Percentiles rank a stretch among this genome's conserved stretches.
These are phyloP conservation scores for Mangifera indica DNA, from an alignment of 345 rosid genomes.

Conservation along the genomic window DNA sequence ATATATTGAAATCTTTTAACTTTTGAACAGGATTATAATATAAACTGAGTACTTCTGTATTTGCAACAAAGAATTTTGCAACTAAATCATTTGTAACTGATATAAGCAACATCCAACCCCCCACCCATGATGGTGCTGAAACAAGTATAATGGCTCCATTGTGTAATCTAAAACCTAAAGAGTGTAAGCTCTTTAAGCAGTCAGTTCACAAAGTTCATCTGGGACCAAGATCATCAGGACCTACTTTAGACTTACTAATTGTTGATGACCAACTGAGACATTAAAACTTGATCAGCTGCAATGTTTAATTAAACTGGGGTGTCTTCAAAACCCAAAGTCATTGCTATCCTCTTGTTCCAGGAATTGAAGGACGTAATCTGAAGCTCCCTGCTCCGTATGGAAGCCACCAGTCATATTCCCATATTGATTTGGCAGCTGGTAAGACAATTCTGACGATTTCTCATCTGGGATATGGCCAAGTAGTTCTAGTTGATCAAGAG, in stretches of 20 bases:
- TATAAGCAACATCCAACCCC: not conserved
- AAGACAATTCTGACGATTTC: slow-evolving; percentile 14
- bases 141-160: not conserved
- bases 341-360: slow-evolving; percentile 23
- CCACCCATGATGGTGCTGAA: not conserved
- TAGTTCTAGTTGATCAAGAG: not conserved
- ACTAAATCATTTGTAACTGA: not conserved
- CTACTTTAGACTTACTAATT: no score
- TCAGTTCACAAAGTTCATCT: not conserved
- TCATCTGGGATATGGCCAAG: not conserved
- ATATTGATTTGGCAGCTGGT: slow-evolving; percentile 28
- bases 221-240: no score
- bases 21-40: no score
- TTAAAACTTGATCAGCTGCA: not conserved
- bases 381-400: slow-evolving; percentile 18
- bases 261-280: no score
- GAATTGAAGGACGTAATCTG: slow-evolving; percentile 25
- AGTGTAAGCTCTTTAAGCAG: slow-evolving; percentile 13
- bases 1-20: no score
- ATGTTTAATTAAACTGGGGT: no score
- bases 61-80: slow-evolving; percentile 1
- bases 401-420: slow-evolving; percentile 20
- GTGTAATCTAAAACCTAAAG: slow-evolving; percentile 20
- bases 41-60: not conserved
- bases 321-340: slow-evolving; percentile 1